Conservation (phyloP, 108 stramenopile species). For the Nannochloropsis salina region DNA sequence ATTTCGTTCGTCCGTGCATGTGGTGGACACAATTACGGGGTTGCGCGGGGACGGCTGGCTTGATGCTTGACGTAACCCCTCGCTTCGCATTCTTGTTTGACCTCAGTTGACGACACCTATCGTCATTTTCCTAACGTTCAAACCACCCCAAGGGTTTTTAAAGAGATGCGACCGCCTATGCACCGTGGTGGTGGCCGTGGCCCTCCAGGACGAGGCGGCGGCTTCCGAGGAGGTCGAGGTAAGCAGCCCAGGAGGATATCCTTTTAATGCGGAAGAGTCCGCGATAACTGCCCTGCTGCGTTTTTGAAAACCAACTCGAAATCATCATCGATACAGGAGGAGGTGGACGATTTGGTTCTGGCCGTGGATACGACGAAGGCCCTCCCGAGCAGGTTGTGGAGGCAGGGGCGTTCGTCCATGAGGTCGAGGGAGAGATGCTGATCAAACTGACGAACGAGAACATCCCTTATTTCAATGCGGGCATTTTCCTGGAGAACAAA, state of each 20-base stretch:
- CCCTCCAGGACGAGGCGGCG: neutral
- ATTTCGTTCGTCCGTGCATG: too few relatives aligned
- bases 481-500: conserved; percentile 94
- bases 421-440: conserved; percentile 58
- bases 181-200: neutral
- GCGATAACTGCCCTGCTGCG: too few relatives aligned
- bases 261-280: too few relatives aligned
- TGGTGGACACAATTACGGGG: too few relatives aligned
- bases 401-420: conserved; percentile 55
- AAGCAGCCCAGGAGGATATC: neutral
- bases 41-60: too few relatives aligned
- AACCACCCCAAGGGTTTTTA: too few relatives aligned
- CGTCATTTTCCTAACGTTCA: too few relatives aligned
- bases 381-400: conserved; percentile 58
- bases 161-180: neutral
- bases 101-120: too few relatives aligned
- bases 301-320: too few relatives aligned
- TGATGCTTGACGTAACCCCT: too few relatives aligned
- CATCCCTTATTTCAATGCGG: conserved; percentile 97
- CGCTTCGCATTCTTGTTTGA: too few relatives aligned
- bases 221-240: conserved; percentile 3
- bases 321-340: conserved; percentile 22
- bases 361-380: conserved; percentile 54
- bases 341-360: conserved; percentile 45
- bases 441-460: conserved; percentile 64